phyloP scores from a whole-genome alignment of 768 basidiomycete species.

The Termitomyces sp. region DNA sequence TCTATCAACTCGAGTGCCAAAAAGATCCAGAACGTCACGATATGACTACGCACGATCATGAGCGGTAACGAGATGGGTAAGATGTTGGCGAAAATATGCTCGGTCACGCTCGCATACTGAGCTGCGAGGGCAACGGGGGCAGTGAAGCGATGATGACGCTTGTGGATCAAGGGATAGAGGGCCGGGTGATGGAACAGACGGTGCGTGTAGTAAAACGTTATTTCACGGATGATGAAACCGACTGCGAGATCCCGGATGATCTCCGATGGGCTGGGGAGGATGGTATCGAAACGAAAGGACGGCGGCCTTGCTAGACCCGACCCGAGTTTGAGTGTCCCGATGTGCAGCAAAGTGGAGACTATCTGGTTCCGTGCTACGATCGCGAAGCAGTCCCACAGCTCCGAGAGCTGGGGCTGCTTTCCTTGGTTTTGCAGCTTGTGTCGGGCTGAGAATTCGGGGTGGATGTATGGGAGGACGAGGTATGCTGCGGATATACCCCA shows the following conservation, averaged over 20 bases:
- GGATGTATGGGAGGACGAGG: constrained; percentile 15
- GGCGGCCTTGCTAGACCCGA: constrained; percentile 2
- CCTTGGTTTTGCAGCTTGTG: constrained; percentile 22
- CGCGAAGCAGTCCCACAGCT: constrained; percentile 18
- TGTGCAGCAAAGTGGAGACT: constrained; percentile 16
- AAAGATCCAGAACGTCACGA: constrained; percentile 23
- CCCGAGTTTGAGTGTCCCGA: constrained; percentile 10
- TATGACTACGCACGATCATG: constrained; percentile 19
- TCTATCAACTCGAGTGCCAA: constrained; percentile 18
- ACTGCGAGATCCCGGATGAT: constrained; percentile 17
- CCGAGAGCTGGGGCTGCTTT: constrained; percentile 18
- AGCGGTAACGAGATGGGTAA: constrained; percentile 21
- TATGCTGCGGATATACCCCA: constrained; percentile 19
- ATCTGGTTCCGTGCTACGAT: constrained; percentile 20
- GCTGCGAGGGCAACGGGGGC: constrained; percentile 25
- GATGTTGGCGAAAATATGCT: constrained; percentile 24
- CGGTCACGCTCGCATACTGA: constrained; percentile 20
- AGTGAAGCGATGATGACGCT: constrained; percentile 24
- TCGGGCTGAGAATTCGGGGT: constrained; percentile 17
- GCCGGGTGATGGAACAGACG: constrained; percentile 20
- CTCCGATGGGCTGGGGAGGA: constrained; percentile 13
- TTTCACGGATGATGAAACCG: constrained; percentile 19
- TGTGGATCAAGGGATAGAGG: constrained; percentile 23
- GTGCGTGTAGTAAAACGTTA: constrained; percentile 24
- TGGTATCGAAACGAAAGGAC: constrained; percentile 15